phyloP scores from a whole-genome alignment of 2,329 filamentous ascomycete genomes.

The Ramularia endophylla region DNA sequence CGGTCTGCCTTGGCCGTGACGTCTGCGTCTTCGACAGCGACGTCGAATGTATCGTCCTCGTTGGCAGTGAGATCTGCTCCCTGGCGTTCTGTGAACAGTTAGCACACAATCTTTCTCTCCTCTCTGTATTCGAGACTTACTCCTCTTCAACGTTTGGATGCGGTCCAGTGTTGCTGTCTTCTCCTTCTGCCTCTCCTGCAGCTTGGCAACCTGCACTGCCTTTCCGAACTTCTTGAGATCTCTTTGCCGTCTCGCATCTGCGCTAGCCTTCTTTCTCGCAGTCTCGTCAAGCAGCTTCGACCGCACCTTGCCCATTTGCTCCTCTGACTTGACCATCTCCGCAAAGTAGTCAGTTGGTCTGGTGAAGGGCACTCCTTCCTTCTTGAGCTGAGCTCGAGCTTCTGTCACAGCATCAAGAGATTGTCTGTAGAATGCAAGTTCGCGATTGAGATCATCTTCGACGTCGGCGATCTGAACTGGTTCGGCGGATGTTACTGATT shows the following conservation, averaged over 20 bases:
- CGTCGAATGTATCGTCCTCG: slow-evolving; percentile 86
- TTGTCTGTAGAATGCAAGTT: slow-evolving; percentile 90
- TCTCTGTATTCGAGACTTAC: slow-evolving; percentile 60
- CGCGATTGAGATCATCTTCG: slow-evolving; percentile 85
- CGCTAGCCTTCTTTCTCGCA: slow-evolving; percentile 82
- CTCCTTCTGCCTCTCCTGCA: slow-evolving; percentile 87
- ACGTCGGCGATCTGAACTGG: slow-evolving; percentile 73
- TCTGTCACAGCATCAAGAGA: slow-evolving; percentile 70
- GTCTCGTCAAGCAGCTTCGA: slow-evolving; percentile 88
- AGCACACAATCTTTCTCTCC: slow-evolving; percentile 17
- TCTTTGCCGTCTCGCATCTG: slow-evolving; percentile 83
- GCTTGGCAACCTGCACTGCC: slow-evolving; percentile 91
- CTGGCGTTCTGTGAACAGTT: slow-evolving; percentile 64
- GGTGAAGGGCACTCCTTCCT: slow-evolving; percentile 79
- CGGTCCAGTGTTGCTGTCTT: slow-evolving; percentile 93
- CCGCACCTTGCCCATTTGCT: slow-evolving; percentile 97
- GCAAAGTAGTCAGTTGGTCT: slow-evolving; percentile 94
- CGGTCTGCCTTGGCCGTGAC: slow-evolving; percentile 43
- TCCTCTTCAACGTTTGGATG: slow-evolving; percentile 91
- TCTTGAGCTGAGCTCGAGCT: slow-evolving; percentile 68
- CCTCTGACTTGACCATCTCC: slow-evolving; percentile 98
- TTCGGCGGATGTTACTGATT: slow-evolving; percentile 63
- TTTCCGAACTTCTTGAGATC: slow-evolving; percentile 99
- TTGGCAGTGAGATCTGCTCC: slow-evolving; percentile 58
- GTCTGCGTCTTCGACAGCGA: slow-evolving; percentile 68